Evolutionary conservation across 192 early-diverging fungal species (phyloP).

Genomic region (Backusella morwellensis): DNA sequence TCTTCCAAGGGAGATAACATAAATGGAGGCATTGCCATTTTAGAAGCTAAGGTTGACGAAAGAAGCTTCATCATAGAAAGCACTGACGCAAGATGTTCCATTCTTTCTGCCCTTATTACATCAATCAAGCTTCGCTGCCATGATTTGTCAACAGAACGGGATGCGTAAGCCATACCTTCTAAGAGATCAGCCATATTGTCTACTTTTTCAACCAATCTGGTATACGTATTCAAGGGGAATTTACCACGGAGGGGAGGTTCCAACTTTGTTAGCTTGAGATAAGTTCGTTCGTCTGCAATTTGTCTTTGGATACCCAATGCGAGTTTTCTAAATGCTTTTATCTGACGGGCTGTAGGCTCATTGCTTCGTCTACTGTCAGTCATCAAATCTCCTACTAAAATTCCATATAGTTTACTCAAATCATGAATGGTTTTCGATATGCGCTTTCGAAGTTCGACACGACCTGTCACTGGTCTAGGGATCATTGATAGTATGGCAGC

Average conservation of each 20-base stretch:
- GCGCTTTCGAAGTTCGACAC: constrained; percentile 38
- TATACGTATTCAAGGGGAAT: constrained; percentile 33
- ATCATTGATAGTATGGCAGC: constrained; percentile 31
- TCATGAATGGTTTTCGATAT: constrained; percentile 31
- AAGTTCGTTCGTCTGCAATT: constrained; percentile 30
- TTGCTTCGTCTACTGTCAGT: not conserved
- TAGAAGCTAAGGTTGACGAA: constrained; percentile 28
- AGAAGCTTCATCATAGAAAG: constrained; percentile 29
- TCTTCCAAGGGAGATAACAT: constrained; percentile 20
- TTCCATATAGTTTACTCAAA: constrained; percentile 31
- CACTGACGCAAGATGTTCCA: constrained; percentile 17
- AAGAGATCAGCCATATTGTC: constrained; percentile 38
- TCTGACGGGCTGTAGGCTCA: constrained; percentile 1
- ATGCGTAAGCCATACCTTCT: constrained; percentile 23
- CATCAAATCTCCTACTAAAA: constrained; percentile 5
- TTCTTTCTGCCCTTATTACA: not conserved
- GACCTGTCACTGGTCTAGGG: constrained; percentile 29
- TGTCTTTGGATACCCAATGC: constrained; percentile 19
- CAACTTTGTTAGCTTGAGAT: constrained; percentile 25
- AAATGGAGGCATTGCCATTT: constrained; percentile 28
- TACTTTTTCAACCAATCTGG: constrained; percentile 24
- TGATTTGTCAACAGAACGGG: not conserved
- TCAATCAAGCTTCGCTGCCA: constrained; percentile 2
- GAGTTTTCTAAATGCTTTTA: constrained; percentile 10
- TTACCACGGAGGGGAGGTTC: constrained; percentile 41